Conservation (phyloP, 2,329 filamentous ascomycete genomes). For the Akanthomyces muscarius region DNA sequence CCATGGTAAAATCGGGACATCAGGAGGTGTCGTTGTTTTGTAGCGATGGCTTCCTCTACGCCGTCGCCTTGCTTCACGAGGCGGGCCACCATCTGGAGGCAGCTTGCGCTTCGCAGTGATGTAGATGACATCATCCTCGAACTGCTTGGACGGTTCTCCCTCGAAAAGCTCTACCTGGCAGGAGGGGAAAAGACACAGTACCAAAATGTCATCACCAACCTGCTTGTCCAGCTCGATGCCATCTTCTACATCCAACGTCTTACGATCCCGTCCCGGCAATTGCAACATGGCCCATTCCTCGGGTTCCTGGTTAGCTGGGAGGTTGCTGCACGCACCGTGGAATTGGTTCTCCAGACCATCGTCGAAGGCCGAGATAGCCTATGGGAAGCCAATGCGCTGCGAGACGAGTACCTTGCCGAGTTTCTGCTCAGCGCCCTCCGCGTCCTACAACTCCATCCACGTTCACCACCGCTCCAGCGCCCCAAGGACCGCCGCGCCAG, state of each 20-base stretch:
- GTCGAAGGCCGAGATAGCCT: conserved; percentile 34
- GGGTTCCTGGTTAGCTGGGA: conserved; percentile 40
- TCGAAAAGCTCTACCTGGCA: conserved; percentile 38
- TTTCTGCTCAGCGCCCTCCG: conserved; percentile 36
- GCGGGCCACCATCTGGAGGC: conserved; percentile 33
- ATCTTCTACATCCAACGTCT: conserved; percentile 39
- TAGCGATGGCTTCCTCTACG: conserved; percentile 25
- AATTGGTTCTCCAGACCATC: conserved; percentile 35
- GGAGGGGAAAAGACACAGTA: conserved; percentile 30
- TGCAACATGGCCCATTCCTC: conserved; percentile 34
- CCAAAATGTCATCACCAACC: conserved; percentile 32
- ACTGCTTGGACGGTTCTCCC: conserved; percentile 38
- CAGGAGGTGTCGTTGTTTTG: no score
- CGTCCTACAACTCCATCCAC: conserved; percentile 36
- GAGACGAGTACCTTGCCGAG: conserved; percentile 36
- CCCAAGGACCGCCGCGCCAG: conserved; percentile 35
- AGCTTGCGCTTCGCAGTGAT: conserved; percentile 36
- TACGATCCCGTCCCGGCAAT: conserved; percentile 34
- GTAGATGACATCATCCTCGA: conserved; percentile 39
- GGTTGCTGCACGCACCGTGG: conserved; percentile 34
- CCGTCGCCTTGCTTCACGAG: conserved; percentile 35
- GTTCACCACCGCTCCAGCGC: conserved; percentile 29
- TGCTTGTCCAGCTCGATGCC: conserved; percentile 36
- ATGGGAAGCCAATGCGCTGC: conserved; percentile 28
- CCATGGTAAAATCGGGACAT: neutral